These are phyloP conservation scores for Aspergillus fischeri DNA, from an alignment of 2,329 filamentous ascomycete species.

Conservation along the genomic window DNA sequence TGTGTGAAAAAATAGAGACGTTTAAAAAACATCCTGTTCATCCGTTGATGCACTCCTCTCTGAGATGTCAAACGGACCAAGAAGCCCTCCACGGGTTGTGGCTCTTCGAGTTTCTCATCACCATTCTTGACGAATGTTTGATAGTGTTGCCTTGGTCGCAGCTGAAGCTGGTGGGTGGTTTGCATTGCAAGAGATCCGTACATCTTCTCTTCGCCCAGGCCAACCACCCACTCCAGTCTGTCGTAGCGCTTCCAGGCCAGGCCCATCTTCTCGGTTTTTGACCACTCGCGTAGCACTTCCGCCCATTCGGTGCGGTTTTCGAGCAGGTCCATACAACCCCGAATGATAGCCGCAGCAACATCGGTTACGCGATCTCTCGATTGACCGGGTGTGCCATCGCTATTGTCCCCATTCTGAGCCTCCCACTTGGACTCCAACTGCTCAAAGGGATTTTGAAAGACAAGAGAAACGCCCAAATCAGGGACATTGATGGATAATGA, in stretches of 20 bases:
- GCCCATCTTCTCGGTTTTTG: slow-evolving; percentile 55
- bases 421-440: slow-evolving; percentile 42
- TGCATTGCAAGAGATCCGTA: slow-evolving; percentile 66
- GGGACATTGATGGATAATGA: slow-evolving; percentile 60
- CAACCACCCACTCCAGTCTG: slow-evolving; percentile 64
- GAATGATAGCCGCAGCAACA: slow-evolving; percentile 54
- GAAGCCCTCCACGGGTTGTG: slow-evolving; percentile 62
- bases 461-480: slow-evolving; percentile 57
- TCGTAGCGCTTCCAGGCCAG: slow-evolving; percentile 68
- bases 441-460: slow-evolving; percentile 58
- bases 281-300: slow-evolving; percentile 57
- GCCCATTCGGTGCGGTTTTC: slow-evolving; percentile 55
- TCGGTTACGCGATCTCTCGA: slow-evolving; percentile 48
- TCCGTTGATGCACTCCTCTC: slow-evolving; percentile 53
- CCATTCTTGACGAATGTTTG: slow-evolving; percentile 47
- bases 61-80: slow-evolving; percentile 62
- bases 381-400: slow-evolving; percentile 38
- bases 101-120: slow-evolving; percentile 49
- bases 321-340: slow-evolving; percentile 57
- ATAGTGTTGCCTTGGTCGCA: slow-evolving; percentile 63
- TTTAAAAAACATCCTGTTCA: slow-evolving; percentile 62
- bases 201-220: slow-evolving; percentile 63
- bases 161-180: slow-evolving; percentile 61
- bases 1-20: slow-evolving; percentile 62
- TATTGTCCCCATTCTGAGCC: slow-evolving; percentile 38